Percentiles rank a stretch among this genome's conserved stretches.
Evolutionary conservation across 768 basidiomycete species (phyloP).

Genomic region (Russula emetica): DNA sequence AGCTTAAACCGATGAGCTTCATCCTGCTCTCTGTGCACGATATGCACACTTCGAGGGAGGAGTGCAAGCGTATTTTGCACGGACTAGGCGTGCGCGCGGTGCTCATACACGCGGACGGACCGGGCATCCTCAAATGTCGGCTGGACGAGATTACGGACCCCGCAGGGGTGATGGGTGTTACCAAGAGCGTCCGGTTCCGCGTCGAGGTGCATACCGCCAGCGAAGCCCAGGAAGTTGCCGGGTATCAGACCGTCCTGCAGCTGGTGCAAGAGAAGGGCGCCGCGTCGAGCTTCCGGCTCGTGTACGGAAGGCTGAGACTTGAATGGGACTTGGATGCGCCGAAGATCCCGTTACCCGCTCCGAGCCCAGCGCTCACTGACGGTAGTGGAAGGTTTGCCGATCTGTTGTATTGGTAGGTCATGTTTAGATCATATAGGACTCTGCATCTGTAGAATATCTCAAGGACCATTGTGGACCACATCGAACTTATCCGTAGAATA

Average conservation of each 20-base stretch:
- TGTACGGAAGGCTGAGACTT: slow-evolving; percentile 59
- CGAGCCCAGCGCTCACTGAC: slow-evolving; percentile 34
- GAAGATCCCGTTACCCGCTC: slow-evolving; percentile 25
- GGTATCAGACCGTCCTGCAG: slow-evolving; percentile 54
- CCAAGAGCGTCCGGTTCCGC: slow-evolving; percentile 76
- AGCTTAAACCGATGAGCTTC: slow-evolving; percentile 65
- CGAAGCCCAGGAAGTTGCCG: slow-evolving; percentile 41
- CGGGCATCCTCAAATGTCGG: slow-evolving; percentile 71
- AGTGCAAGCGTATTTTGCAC: slow-evolving; percentile 70
- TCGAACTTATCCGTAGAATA: slow-evolving; percentile 28
- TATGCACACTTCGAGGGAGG: slow-evolving; percentile 60
- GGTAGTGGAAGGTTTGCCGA: slow-evolving; percentile 35
- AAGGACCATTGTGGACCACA: not conserved
- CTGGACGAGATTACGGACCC: slow-evolving; percentile 62
- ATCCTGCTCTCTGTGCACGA: slow-evolving; percentile 56
- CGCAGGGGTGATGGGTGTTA: slow-evolving; percentile 46
- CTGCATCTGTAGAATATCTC: slow-evolving; percentile 16
- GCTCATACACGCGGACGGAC: slow-evolving; percentile 57
- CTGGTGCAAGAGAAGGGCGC: slow-evolving; percentile 87
- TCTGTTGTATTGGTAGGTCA: slow-evolving; percentile 33
- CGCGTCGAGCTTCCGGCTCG: slow-evolving; percentile 70
- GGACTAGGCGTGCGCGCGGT: slow-evolving; percentile 65
- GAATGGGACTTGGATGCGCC: slow-evolving; percentile 65
- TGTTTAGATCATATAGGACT: not conserved
- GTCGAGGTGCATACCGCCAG: slow-evolving; percentile 60